Evolutionary conservation across 345 rosid genomes (phyloP), one percentile per base, ranked within the genome.

Genomic region (Eucalyptus camaldulensis): DNA sequence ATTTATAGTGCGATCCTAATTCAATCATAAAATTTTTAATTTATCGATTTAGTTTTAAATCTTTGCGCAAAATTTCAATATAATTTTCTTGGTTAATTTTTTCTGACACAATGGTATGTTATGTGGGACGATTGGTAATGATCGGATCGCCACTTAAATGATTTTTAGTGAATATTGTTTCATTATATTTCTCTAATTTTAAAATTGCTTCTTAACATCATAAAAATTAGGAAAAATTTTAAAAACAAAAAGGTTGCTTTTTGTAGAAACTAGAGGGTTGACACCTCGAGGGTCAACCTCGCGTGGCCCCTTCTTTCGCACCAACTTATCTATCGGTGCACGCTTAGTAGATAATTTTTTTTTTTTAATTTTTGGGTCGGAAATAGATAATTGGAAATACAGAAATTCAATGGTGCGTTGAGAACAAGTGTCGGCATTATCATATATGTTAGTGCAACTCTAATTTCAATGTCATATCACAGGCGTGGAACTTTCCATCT

Each of bases 1-100:
- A 21, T 6, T 13, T 76, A 76, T 10, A 2, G 1, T 10, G 7
- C 14, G 8, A 2, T 37, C 1, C 1, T 7, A 8, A 76, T 76
- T 21, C 8, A 6, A 12, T 6, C 1, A 0, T 6, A 40, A 22
- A 16, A 1, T 37, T 76, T 0, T 0, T 0, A 37, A 10, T 76
- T 40, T 21, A 7, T 4, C 5, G 0, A 76, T 37, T 76, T 6
- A 19, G 0, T 21, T 13, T 22, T 11, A 40, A 37, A 19, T 3
- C 0, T 40, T 21, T 21, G 0, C 1, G 0, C 5, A 10, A 10
- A 21, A 76, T 6, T 76, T 1, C 5, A 37, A 40, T 10, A 40
- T 21, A 76, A 0, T 21, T 3, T 3, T 76, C 0, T 6, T 4
- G 3, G 0, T 33, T 21, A 33, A 33, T 33, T 69, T 17, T 69